Base-by-base conservation (phyloP, 2,329 filamentous ascomycete species). In the Dactylellina cionopaga region DNA sequence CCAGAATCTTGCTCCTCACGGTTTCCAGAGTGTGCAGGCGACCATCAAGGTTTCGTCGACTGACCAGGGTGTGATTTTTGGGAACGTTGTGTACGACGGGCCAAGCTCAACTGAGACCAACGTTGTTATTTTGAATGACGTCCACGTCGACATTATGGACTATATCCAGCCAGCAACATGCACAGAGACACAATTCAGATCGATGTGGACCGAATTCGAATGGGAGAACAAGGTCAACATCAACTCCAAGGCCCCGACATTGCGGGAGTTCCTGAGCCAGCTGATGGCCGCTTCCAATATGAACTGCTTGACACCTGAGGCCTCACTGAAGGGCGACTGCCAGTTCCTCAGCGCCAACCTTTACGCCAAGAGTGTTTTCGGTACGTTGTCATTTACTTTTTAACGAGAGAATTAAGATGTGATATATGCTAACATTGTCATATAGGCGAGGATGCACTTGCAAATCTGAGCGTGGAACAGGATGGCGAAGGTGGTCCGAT, bases 221-320 rank as follows among this genome's bases (percentile, higher is more conserved):
- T 99, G 95, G 95, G 95, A 99, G 85, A 99, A 99, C 84, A 99
- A 99, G 87, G 94, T 99, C 81, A 99, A 99, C 83, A 98, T 99
- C 83, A 97, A 97, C 83, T 96, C 92, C 75, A 98, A 97, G 85
- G 92, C 92, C 76, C 96, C 94, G 84, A 90, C 88, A 25, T 85
- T 99, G 73, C 88, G 94, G 52, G 92, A 96, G 17, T 99, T 99
- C 87, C 83, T 99, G 75, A 90, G 92, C 77, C 90, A 96, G 80
- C 84, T 99, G 72, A 98, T 98, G 95, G 92, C 92, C 74, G 94
- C 91, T 80, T 99, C 95, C 59, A 98, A 99, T 82, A 99, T 99
- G 95, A 95, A 89, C 80, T 99, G 95, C 81, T 83, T 99, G 78
- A 99, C 95, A 5, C 95, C 95, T 2, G 95, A 98, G 79, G 95